Evolutionary conservation across 1,284 basidiomycete genomes (phyloP), one percentile per base, ranked within the genome.

Genomic region (Ganoderma meredithae): DNA sequence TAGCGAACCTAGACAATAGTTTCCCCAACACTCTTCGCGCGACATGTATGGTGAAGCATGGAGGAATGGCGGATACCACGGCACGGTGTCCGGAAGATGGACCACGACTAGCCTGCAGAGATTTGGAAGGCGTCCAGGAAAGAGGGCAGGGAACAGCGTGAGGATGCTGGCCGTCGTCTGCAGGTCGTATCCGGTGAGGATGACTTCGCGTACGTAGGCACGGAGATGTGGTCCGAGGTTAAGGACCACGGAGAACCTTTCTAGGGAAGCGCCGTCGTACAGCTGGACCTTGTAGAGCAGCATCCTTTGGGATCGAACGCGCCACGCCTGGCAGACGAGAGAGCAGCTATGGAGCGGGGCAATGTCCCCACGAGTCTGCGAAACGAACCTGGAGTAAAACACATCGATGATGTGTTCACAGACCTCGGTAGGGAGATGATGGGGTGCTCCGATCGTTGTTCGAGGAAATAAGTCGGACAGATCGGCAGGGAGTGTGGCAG

Each of bases 371-470:
- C 9, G 15, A 12, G 19, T 27, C 8, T 36, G 31, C 15, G 5
- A 4, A 8, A 9, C 9, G 19, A 36, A 12, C 8, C 9, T 0
- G 2, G 53, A 33, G 17, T 55, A 55, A 12, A 58, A 15, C 55
- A 58, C 39, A 19, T 58, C 36, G 55, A 58, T 39, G 17, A 58
- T 58, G 33, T 33, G 39, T 39, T 58, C 55, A 19, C 55, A 58
- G 55, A 58, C 55, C 17, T 58, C 55, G 2, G 31, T 31, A 33
- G 55, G 55, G 33, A 58, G 22, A 55, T 55, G 31, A 4, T 2
- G 6, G 27, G 27, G 27, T 33, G 27, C 27, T 7, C 1, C 13
- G 6, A 27, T 6, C 27, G 27, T 31, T 31, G 27, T 31, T 31
- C 3, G 27, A 31, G 27, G 27, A 31, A 31, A 31, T 3, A 3